Base-by-base conservation (phyloP, 371 early-diverging fungal genomes). In the Mortierella sp. region DNA sequence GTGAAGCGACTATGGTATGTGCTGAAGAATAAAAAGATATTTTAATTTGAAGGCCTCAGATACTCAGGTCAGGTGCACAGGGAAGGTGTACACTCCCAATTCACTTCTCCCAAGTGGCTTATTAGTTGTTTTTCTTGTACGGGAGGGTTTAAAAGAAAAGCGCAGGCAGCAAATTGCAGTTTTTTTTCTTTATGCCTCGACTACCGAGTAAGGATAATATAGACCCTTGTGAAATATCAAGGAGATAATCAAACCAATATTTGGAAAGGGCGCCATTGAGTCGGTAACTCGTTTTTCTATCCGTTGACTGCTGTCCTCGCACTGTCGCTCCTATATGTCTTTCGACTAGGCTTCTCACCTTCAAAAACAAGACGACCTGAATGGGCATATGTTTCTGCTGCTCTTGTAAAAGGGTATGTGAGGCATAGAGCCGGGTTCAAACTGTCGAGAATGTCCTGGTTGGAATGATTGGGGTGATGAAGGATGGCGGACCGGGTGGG, bases 201-300 rank as follows among this genome's bases (percentile, higher is more conserved):
- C 75, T 75, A 75, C 70, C 70, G 75, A 75, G 75, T 75, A 75
- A 75, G 75, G 75, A 75, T 75, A 70, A 75, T 75, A 75, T 75
- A 77, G 77, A 72, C 72, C 72, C 68, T 71, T 72, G 72, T 68
- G 72, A 72, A 71, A 72, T 58, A 71, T 72, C 72, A 72, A 67
- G 77, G 77, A 39, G 54, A 67, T 57, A 59, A 22, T 28, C 54
- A 61, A 61, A 22, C 61, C 45, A 75, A 75, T 75, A 64, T 75
- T 75, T 75, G 75, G 75, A 75, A 73, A 61, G 72, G 77, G 72
- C 72, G 61, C 64, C 62, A 68, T 30, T 64, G 62, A 54, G 76
- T 66, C 68, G 63, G 77, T 66, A 66, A 72, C 72, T 37, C n/a
- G n/a, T n/a, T n/a, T n/a, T 52, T 37, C 39, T 59, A 45, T 62